Percentiles rank a stretch among this genome's conserved stretches.
Evolutionary conservation across 106 monocot genomes (phyloP).

Genomic region (Narthecium ossifragum): DNA sequence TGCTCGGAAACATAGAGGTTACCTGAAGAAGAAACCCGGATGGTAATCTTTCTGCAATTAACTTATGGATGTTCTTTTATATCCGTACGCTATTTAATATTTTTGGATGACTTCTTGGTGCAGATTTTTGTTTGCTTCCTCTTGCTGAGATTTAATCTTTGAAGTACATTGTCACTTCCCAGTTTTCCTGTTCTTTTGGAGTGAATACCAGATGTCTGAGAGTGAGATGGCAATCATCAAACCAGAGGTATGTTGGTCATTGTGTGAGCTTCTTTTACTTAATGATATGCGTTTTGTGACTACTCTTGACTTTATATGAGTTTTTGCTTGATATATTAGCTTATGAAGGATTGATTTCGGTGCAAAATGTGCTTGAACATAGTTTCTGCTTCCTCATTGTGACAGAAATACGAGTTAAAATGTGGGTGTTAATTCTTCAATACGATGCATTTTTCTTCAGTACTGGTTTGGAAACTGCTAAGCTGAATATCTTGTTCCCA

Average conservation of each 20-base stretch:
- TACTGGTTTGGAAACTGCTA: not conserved
- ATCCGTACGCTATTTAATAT: too few relatives aligned
- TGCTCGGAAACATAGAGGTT: too few relatives aligned
- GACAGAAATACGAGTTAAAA: too few relatives aligned
- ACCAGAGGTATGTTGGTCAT: conserved; percentile 39
- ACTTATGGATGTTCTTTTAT: too few relatives aligned
- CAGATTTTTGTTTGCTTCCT: too few relatives aligned
- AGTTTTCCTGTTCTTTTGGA: not conserved
- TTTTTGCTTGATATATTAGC: not conserved
- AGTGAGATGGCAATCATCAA: conserved; percentile 58
- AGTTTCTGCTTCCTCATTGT: too few relatives aligned
- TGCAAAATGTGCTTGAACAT: too few relatives aligned
- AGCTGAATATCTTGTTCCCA: not conserved
- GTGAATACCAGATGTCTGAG: conserved; percentile 27
- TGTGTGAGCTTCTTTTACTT: not conserved
- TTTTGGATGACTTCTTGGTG: too few relatives aligned
- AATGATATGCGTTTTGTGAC: not conserved
- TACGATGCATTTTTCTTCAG: not conserved
- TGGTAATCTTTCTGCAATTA: too few relatives aligned
- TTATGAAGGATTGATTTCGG: not conserved
- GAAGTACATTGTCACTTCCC: too few relatives aligned
- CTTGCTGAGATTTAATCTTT: too few relatives aligned
- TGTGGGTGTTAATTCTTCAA: not conserved
- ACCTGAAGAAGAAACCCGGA: too few relatives aligned
- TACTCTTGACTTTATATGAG: not conserved